These are phyloP conservation scores for Leccinum holopus DNA, from an alignment of 1,284 basidiomycete genomes.

Conservation along the genomic window DNA sequence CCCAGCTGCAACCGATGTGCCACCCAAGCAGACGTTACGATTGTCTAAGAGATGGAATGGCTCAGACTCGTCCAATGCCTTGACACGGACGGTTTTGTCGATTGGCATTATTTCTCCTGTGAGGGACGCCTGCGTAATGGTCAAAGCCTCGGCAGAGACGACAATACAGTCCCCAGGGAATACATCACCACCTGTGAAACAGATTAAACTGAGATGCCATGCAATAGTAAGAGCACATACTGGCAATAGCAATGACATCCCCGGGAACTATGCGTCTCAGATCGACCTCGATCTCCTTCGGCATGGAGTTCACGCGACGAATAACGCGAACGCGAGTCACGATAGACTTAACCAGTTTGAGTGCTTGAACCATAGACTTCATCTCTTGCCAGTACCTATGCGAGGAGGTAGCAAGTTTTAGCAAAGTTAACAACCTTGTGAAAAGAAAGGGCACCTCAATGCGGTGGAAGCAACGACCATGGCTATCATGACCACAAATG, in stretches of 20 bases:
- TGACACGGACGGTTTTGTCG: constrained; percentile 24
- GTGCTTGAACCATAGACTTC: constrained; percentile 34
- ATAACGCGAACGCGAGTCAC: constrained; percentile 34
- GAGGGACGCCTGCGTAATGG: constrained; percentile 32
- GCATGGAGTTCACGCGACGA: constrained; percentile 19
- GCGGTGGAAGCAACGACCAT: constrained; percentile 35
- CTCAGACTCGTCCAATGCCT: constrained; percentile 19
- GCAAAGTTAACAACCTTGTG: neutral
- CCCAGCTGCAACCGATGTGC: constrained; percentile 32
- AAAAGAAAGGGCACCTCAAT: constrained; percentile 21
- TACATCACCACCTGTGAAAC: constrained; percentile 29
- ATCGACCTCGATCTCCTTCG: constrained; percentile 32
- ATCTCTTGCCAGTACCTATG: constrained; percentile 33
- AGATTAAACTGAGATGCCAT: neutral
- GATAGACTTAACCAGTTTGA: constrained; percentile 34
- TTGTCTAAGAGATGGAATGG: constrained; percentile 31
- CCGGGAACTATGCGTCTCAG: constrained; percentile 31
- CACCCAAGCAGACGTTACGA: constrained; percentile 31
- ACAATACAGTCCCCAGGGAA: constrained; percentile 34
- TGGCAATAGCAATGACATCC: constrained; percentile 30
- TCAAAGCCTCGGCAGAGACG: constrained; percentile 32
- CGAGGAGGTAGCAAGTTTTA: neutral
- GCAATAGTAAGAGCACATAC: constrained; percentile 14
- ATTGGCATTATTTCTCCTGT: constrained; percentile 34
- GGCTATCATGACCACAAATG: constrained; percentile 33